Base-by-base conservation (phyloP, 257 asterid species). In the Paraleonurus japonicus region DNA sequence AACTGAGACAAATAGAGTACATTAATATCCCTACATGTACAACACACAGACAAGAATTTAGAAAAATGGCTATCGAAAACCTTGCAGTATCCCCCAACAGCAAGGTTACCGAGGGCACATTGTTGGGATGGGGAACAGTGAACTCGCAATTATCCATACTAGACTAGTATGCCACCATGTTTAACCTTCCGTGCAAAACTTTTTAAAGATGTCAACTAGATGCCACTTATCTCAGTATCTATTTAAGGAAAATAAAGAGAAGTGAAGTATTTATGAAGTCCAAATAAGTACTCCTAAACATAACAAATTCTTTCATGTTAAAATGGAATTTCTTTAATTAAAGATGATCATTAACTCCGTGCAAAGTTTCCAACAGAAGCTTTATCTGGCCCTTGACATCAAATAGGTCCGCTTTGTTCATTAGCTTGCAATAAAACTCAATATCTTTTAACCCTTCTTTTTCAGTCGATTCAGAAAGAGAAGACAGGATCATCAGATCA, bases 341-440 rank as follows among this genome's bases (percentile, higher is more conserved):
- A 3, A 32, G 19, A 54, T 7, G 12, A 23, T 20, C 54, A 20
- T 53, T 20, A 53, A 53, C 48, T 23, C 67, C 51, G 15, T 61
- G 13, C 27, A 66, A 28, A 50, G 13, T n/a, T 43, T 45, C 33
- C 59, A 22, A 51, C 20, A 24, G 26, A 59, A 19, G 27, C 26
- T 54, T 53, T 16, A 9, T 61, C 30, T 8, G 7, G 37, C 35
- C 68, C 76, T 48, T 61, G 45, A 22, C 41, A 3, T 53, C 75
- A 37, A 60, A 47, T 13, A 48, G 28, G 23, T 27, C 43, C 41
- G 32, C 27, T 24, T 10, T 9, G 50, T 67, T 33, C 30, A 70
- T 22, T 48, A 39, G 11, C 69, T 70, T 54, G 45, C 27, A 66
- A 57, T 65, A 45, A 23, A 43, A 54, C 27, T 61, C 13, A 9